Evolutionary conservation across 306 rosid species (phyloP), one percentile per base, ranked within the genome.

Genomic region (Inga oerstediana): DNA sequence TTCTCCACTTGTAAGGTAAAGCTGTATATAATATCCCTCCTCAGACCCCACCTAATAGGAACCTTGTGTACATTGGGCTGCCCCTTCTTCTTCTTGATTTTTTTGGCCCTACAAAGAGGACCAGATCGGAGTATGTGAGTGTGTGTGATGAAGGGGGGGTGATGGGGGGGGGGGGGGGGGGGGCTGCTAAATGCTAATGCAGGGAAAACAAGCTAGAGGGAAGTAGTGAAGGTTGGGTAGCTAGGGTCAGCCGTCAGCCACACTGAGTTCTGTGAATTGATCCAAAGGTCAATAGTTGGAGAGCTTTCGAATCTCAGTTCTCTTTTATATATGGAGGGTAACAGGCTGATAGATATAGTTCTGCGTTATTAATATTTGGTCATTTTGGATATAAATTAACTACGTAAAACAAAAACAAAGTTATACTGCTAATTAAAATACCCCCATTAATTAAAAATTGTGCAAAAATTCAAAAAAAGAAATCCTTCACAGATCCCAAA

Each of bases 391-490:
- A 61, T 81, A 74, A 85, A 86, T n/a, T 71, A 73, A 80, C 32
- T 70, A 82, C 93, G 84, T 89, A 84, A 88, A 91, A 91, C 92
- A 89, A 87, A 89, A 85, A 87, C 86, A 83, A 80, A 85, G 87
- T 89, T 85, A 72, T 86, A 19, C 6, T 77, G 84, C 27, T 56
- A 48, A 46, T 88, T 84, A 45, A 84, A 77, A 65, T 41, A 13
- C 3, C 19, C 71, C 71, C 39, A 20, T 56, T 59, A 2, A 39
- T 79, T 61, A 17, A 0, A 3, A 82, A 34, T 65, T 82, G 78
- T 39, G 8, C 62, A 73, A 75, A 72, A 74, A 39, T 65, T 86
- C 85, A 69, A 88, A 37, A 54, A 44, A 62, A 48, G 8, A 52
- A 30, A 41, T 74, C 56, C 56, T 32, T 66, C 83, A 77, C 91